These are phyloP conservation scores for Nymphaea thermarum DNA, from an alignment of 164 flowering plant genomes.

Conservation along the genomic window DNA sequence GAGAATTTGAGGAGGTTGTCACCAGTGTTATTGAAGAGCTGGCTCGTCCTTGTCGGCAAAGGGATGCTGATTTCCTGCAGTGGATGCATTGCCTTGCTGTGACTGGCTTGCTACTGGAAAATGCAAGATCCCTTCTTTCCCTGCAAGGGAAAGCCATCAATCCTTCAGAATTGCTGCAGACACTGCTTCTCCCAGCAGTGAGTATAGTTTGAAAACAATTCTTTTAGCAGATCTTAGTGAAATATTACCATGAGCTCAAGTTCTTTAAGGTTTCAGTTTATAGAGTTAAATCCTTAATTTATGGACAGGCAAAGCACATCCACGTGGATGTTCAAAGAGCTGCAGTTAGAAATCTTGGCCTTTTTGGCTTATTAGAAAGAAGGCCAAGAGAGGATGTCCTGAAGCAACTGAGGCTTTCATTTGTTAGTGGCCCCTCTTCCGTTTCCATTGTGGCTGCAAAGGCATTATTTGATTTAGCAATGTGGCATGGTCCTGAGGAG, in stretches of 20 bases:
- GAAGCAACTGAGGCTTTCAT: slow-evolving; percentile 62
- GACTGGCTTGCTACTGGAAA: slow-evolving; percentile 64
- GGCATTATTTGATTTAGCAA: slow-evolving; percentile 65
- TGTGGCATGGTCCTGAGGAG: slow-evolving; percentile 88
- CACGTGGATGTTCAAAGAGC: slow-evolving; percentile 84
- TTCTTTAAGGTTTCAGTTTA: not conserved
- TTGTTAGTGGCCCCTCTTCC: slow-evolving; percentile 39
- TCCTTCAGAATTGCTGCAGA: slow-evolving; percentile 55
- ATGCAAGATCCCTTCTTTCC: slow-evolving; percentile 35
- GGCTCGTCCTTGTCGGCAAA: slow-evolving; percentile 86
- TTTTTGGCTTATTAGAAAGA: slow-evolving; percentile 74
- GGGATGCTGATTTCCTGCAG: slow-evolving; percentile 79
- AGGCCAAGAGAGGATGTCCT: slow-evolving; percentile 55
- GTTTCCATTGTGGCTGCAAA: slow-evolving; percentile 58
- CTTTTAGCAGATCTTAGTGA: no score
- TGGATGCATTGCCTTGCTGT: slow-evolving; percentile 97
- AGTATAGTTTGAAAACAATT: not conserved
- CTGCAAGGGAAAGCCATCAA: slow-evolving; percentile 45
- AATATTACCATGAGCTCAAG: not conserved
- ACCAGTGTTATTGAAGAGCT: slow-evolving; percentile 58
- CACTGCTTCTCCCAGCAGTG: slow-evolving; percentile 90
- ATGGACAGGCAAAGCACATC: slow-evolving; percentile 78
- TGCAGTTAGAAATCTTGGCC: slow-evolving; percentile 84
- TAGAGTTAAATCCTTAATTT: not conserved
- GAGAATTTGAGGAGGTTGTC: slow-evolving; percentile 84